phyloP scores from a whole-genome alignment of 169 alveolate species.

The Eimeria acervulina region DNA sequence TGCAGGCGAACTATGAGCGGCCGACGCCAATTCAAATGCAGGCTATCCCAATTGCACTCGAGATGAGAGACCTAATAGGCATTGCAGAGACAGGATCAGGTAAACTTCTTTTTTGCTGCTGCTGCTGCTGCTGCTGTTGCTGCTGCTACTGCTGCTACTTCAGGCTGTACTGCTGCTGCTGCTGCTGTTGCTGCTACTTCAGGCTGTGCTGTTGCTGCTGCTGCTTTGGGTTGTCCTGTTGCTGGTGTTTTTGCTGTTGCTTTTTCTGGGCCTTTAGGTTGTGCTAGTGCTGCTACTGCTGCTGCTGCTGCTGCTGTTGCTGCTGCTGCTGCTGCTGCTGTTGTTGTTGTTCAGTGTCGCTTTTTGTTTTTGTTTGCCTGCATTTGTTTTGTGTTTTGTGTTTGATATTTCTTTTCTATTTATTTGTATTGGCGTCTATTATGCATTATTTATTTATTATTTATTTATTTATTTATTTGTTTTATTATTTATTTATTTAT shows the following conservation, averaged over 20 bases:
- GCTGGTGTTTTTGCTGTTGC: slow-evolving; percentile 8
- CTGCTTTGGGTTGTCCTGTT: background rate
- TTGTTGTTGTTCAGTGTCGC: background rate
- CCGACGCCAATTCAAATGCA: slow-evolving; percentile 99
- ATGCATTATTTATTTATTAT: background rate
- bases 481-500: background rate
- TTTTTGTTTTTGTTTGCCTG: background rate
- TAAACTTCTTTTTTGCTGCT: background rate
- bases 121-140: slow-evolving; percentile 17
- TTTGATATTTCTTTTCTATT: too few species aligned
- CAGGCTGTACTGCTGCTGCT: background rate
- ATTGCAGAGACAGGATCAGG: slow-evolving; percentile 99
- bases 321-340: background rate
- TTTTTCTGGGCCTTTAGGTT: too few species aligned
- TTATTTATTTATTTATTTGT: background rate
- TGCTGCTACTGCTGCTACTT: background rate
- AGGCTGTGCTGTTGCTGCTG: background rate
- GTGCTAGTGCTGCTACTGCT: background rate
- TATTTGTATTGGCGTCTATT: background rate
- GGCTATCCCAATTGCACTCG: slow-evolving; percentile 96
- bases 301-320: background rate
- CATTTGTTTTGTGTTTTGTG: background rate
- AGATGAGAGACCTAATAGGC: slow-evolving; percentile 97
- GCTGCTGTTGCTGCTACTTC: slow-evolving; percentile 8
- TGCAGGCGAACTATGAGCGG: too few species aligned